Base-by-base conservation (phyloP, 768 basidiomycete species). In the Cyclocybe aegerita region DNA sequence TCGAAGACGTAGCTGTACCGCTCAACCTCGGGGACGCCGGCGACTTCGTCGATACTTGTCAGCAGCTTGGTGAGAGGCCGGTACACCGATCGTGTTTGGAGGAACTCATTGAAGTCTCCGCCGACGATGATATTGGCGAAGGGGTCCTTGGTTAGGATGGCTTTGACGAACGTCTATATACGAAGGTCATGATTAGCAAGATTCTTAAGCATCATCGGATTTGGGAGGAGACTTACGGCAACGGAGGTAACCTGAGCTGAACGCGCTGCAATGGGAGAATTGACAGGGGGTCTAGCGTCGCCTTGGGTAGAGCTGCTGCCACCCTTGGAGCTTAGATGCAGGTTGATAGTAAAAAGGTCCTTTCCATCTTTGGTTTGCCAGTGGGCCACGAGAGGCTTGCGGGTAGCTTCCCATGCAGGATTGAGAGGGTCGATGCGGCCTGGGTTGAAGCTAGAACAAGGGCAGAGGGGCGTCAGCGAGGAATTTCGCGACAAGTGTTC, bases 91-190 rank as follows among this genome's bases (percentile, higher is more conserved):
- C 77, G 76, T 1, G 83, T 74, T 54, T 80, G 77, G 14, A 72
- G 57, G 64, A 69, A 83, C 57, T 85, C 83, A 60, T 86, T 86
- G 68, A 78, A 83, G 65, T 84, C 83, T 4, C 84, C 83, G 1
- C 75, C 80, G 6, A 80, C 69, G 39, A 83, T 56, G 52, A 86
- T 65, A 54, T 76, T 79, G 7, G 82, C 80, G 33, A 68, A 46
- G 3, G 67, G 56, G 50, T 81, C 70, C 31, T 65, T 61, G 6
- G 58, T 60, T 3, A 83, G 61, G 35, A 85, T 65, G 9, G 71
- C 64, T 51, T 70, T 53, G 12, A 80, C 74, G 55, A 86, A 85
- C 16, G 65, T 61, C 82, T 84, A 46, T 3, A 12, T 15, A 17
- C n/a, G 23, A 15, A 29, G 53, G 32, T 44, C 46, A 23, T 23